phyloP scores from a whole-genome alignment of 176 grass and related monocot species.

The Ensete glaucum region DNA sequence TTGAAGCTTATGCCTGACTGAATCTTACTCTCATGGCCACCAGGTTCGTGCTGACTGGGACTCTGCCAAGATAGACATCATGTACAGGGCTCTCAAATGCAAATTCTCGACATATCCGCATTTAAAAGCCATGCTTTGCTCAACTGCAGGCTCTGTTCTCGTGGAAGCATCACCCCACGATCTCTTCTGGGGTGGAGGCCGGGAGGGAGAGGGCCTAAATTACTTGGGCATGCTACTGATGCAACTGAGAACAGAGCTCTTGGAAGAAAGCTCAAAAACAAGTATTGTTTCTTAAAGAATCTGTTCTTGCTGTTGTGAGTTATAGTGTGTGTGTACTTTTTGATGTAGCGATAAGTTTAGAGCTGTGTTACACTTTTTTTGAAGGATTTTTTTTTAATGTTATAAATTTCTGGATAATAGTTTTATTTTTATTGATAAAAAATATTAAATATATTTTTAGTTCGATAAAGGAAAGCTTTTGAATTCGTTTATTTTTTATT shows the following conservation, averaged over 20 bases:
- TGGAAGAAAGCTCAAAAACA: constrained; percentile 13
- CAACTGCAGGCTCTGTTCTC: constrained; percentile 81
- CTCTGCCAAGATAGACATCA: constrained; percentile 53
- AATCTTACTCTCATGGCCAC: background rate
- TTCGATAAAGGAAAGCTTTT: too few relatives aligned
- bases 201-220: constrained; percentile 82
- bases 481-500: too few relatives aligned
- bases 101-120: constrained; percentile 65
- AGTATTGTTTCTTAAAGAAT: background rate
- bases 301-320: background rate
- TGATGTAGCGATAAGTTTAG: too few relatives aligned
- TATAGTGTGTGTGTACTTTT: too few relatives aligned
- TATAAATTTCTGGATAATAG: too few relatives aligned
- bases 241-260: constrained; percentile 62
- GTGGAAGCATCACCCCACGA: constrained; percentile 86
- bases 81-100: constrained; percentile 69
- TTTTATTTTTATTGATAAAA: too few relatives aligned
- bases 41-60: constrained; percentile 78
- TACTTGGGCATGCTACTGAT: constrained; percentile 83
- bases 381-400: too few relatives aligned
- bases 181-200: constrained; percentile 85
- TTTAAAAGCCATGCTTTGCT: constrained; percentile 59
- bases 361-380: too few relatives aligned
- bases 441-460: too few relatives aligned
- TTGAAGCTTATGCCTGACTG: background rate